phyloP scores from a whole-genome alignment of 139 green algal genomes.

The Picochlorum sp. region DNA sequence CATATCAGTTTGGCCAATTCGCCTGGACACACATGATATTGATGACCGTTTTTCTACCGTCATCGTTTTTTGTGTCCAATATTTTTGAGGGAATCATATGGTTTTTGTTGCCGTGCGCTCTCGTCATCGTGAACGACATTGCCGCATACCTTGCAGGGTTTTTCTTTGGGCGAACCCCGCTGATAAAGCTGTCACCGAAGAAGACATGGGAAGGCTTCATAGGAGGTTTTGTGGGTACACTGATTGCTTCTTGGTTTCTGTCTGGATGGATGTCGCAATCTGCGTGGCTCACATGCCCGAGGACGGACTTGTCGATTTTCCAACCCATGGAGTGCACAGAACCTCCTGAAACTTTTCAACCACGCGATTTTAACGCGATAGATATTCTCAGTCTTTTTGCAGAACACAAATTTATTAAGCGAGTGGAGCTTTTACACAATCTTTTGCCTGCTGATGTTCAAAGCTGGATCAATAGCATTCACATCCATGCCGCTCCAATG shows the following conservation, averaged over 20 bases:
- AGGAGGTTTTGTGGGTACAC: conserved; percentile 72
- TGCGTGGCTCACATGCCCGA: conserved; percentile 84
- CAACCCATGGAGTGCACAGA: conserved; percentile 42
- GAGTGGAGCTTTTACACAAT: not conserved
- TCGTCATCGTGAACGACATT: conserved; percentile 97
- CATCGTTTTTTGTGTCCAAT: conserved; percentile 81
- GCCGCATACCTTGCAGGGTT: conserved; percentile 89
- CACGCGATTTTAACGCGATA: conserved; percentile 32
- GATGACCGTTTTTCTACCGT: conserved; percentile 79
- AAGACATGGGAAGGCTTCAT: conserved; percentile 99
- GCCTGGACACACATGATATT: conserved; percentile 99
- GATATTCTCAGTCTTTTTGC: conserved; percentile 24
- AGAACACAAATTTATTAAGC: not conserved
- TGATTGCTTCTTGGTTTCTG: conserved; percentile 70
- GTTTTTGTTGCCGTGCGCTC: conserved; percentile 85
- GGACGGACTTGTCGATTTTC: conserved; percentile 58
- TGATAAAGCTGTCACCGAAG: conserved; percentile 97
- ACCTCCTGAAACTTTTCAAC: conserved; percentile 50
- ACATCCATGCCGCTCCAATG: conserved; percentile 32
- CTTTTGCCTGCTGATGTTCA: conserved; percentile 12
- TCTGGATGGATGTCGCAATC: conserved; percentile 50
- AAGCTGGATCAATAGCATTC: not conserved
- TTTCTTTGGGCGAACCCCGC: conserved; percentile 85
- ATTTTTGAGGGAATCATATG: conserved; percentile 94
- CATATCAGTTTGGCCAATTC: conserved; percentile 96